These are phyloP conservation scores for Clohesyomyces aquaticus DNA, from an alignment of 495 filamentous ascomycete species.

Conservation along the genomic window DNA sequence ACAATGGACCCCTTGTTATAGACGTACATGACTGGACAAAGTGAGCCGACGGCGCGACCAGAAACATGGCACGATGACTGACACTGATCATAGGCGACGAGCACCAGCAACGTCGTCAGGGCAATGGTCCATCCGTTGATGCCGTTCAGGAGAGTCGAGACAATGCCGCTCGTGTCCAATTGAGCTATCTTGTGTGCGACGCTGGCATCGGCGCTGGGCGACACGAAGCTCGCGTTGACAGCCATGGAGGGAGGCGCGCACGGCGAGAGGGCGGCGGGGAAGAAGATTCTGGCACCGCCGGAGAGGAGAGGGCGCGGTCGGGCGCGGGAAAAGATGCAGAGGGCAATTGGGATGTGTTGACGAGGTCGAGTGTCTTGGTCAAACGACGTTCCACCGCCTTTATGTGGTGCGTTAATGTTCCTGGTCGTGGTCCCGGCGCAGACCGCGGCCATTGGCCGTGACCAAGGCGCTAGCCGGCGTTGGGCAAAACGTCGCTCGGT, in stretches of 20 bases:
- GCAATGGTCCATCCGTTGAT: slow-evolving; percentile 66
- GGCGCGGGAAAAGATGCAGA: slow-evolving; percentile 1
- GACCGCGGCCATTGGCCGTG: no score
- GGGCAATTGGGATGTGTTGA: slow-evolving; percentile 15
- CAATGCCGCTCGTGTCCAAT: slow-evolving; percentile 51
- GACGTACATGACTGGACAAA: slow-evolving; percentile 73
- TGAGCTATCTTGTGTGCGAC: slow-evolving; percentile 49
- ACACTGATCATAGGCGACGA: slow-evolving; percentile 87
- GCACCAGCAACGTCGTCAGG: slow-evolving; percentile 66
- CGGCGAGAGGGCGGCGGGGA: slow-evolving; percentile 1
- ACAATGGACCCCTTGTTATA: slow-evolving; percentile 82
- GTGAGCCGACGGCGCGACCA: slow-evolving; percentile 40
- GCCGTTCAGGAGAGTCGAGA: slow-evolving; percentile 54
- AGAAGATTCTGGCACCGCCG: slow-evolving; percentile 4
- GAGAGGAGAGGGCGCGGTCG: neutral
- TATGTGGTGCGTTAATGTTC: neutral
- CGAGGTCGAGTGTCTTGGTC: neutral
- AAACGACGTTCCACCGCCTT: neutral
- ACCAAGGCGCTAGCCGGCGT: neutral
- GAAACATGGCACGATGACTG: slow-evolving; percentile 25
- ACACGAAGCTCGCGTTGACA: slow-evolving; percentile 72
- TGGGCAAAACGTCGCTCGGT: neutral
- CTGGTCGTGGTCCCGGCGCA: neutral
- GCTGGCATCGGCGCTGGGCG: slow-evolving; percentile 67
- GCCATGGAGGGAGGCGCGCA: slow-evolving; percentile 55